These are phyloP conservation scores for Cylindrodendrum hubeiense DNA, from an alignment of 2,329 filamentous ascomycete species.

Conservation along the genomic window DNA sequence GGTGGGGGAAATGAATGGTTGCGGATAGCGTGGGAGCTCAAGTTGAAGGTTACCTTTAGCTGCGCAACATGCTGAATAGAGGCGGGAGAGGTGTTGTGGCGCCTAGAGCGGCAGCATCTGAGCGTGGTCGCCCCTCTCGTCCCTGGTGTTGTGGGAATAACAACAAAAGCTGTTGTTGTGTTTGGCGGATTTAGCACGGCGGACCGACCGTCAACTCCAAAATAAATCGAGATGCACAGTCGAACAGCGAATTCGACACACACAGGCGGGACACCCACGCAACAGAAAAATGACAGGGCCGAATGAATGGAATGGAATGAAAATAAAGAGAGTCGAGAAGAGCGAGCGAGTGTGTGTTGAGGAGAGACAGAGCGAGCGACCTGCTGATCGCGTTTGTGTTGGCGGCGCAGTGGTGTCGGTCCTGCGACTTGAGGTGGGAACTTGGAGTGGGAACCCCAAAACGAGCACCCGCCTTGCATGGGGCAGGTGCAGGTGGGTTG, in stretches of 20 bases:
- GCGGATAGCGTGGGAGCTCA: background rate
- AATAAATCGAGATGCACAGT: conserved; percentile 3
- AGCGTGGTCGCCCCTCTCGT: conserved; percentile 8
- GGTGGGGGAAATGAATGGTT: conserved; percentile 8
- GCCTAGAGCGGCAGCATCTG: conserved; percentile 14
- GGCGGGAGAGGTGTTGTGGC: conserved; percentile 23
- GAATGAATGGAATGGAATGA: conserved; percentile 21
- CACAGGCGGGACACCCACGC: background rate
- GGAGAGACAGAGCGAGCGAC: background rate
- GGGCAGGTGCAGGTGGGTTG: conserved; percentile 19
- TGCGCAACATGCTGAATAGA: conserved; percentile 45
- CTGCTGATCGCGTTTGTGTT: conserved; percentile 11
- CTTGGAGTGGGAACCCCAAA: conserved; percentile 24
- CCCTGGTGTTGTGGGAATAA: conserved; percentile 11
- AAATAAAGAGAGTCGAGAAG: conserved; percentile 3
- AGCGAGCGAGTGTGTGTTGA: conserved; percentile 9
- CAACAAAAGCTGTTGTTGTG: conserved; percentile 21
- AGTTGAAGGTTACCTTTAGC: conserved; percentile 38
- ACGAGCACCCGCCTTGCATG: conserved; percentile 21
- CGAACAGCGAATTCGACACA: conserved; percentile 10
- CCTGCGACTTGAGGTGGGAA: conserved; percentile 21
- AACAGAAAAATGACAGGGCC: conserved; percentile 8
- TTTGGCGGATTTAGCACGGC: conserved; percentile 5
- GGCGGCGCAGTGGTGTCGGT: conserved; percentile 14
- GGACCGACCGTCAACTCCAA: conserved; percentile 1